Evolutionary conservation across 257 asterid genomes (phyloP).

Genomic region (Coffea canephora): DNA sequence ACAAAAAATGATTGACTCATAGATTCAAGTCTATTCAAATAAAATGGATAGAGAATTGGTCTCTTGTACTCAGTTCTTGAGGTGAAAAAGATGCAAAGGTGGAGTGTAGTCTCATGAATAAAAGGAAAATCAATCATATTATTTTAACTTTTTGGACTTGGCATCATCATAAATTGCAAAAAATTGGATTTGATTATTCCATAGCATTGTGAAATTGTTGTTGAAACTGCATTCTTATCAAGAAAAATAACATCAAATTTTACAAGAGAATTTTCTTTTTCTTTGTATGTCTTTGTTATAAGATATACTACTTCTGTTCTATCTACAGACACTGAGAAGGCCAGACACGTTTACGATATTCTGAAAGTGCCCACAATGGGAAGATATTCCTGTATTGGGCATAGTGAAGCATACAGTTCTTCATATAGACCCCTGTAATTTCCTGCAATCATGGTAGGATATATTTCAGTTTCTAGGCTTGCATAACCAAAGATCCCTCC

Average conservation of each 20-base stretch:
- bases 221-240: neutral
- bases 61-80: too few species aligned
- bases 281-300: neutral
- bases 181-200: neutral
- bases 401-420: conserved; percentile 72
- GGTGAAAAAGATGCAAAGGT: too few species aligned
- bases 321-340: conserved; percentile 29
- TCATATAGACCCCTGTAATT: conserved; percentile 62
- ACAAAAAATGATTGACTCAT: too few species aligned
- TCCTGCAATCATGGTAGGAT: conserved; percentile 30
- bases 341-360: conserved; percentile 62
- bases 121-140: too few species aligned
- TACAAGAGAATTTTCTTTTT: neutral
- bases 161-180: neutral
- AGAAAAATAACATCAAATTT: neutral
- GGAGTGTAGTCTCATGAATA: too few species aligned
- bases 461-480: neutral
- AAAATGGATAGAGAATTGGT: too few species aligned
- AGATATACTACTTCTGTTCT: neutral
- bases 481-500: too few species aligned
- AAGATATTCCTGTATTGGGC: conserved; percentile 52
- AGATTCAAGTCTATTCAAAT: too few species aligned
- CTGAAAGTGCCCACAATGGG: conserved; percentile 70
- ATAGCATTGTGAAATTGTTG: too few species aligned
- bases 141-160: neutral